phyloP scores from a whole-genome alignment of 768 basidiomycete species.

The Termitomyces sp. region DNA sequence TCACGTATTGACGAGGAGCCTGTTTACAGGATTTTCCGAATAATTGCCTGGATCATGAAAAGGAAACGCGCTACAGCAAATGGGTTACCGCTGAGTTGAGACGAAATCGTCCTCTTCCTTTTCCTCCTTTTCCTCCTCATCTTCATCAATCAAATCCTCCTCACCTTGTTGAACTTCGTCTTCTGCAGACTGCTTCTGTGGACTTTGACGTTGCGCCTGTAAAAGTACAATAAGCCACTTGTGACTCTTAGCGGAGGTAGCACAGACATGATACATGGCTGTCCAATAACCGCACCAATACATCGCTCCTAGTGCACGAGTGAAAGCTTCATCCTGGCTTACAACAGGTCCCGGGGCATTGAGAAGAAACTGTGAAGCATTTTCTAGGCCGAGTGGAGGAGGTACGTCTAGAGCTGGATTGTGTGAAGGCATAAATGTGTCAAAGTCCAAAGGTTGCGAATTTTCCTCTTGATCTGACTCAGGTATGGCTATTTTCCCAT shows the following conservation, averaged over 20 bases:
- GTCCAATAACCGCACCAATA: conserved; percentile 91
- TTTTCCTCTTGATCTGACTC: conserved; percentile 20
- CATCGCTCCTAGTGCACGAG: conserved; percentile 69
- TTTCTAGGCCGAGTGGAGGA: conserved; percentile 15
- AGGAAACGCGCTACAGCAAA: background rate
- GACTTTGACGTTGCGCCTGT: conserved; percentile 28
- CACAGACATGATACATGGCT: conserved; percentile 71
- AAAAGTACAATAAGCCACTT: background rate
- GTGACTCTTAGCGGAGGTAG: background rate
- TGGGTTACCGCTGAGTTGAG: conserved; percentile 32
- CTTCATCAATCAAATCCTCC: conserved; percentile 1
- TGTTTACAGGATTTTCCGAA: background rate
- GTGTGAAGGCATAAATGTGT: conserved; percentile 65
- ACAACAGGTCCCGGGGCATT: conserved; percentile 32
- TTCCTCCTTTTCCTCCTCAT: conserved; percentile 17
- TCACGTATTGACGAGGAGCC: background rate
- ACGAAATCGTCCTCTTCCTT: conserved; percentile 25
- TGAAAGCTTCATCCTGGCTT: conserved; percentile 71
- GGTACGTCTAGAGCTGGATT: conserved; percentile 50
- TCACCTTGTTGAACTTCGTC: conserved; percentile 15
- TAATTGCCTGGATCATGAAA: background rate
- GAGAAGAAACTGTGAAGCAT: conserved; percentile 23
- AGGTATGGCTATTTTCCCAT: background rate
- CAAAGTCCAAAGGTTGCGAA: conserved; percentile 61
- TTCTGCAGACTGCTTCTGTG: conserved; percentile 12